A percentile compares a stretch with the other conserved stretches of the same genome.
phyloP scores from a whole-genome alignment of 108 stramenopile species.

The Aurantiochytrium sp. region DNA sequence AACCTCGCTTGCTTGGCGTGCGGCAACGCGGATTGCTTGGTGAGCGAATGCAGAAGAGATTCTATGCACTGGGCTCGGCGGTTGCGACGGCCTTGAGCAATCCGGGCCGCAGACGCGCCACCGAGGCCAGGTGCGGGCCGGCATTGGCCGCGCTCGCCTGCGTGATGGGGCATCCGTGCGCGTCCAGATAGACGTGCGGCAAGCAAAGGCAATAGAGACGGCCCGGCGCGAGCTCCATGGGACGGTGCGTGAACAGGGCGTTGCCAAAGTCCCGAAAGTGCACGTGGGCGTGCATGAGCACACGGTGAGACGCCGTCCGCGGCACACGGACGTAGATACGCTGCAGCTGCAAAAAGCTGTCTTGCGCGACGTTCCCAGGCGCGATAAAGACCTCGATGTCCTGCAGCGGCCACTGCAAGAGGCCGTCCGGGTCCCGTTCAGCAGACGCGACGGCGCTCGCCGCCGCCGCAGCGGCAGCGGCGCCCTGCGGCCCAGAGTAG shows the following conservation, averaged over 20 bases:
- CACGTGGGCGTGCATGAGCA: background rate
- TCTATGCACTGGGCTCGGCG: background rate
- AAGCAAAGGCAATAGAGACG: background rate
- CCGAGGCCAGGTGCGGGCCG: background rate
- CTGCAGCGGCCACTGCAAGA: background rate
- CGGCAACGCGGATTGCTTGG: no score
- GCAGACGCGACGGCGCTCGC: no score
- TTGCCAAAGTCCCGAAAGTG: background rate
- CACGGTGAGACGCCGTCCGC: background rate
- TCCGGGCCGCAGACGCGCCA: background rate
- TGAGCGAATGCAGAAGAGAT: background rate
- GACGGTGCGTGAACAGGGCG: background rate
- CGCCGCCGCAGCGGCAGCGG: background rate
- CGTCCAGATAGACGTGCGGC: background rate
- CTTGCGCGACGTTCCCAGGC: background rate
- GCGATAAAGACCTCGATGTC: background rate
- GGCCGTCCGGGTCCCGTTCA: background rate
- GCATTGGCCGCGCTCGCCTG: background rate
- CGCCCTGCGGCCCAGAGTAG: background rate
- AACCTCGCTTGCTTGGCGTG: no score
- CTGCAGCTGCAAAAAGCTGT: background rate
- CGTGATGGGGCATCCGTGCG: background rate
- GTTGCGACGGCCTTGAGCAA: background rate
- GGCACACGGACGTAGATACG: background rate
- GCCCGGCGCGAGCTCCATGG: background rate